phyloP scores from a whole-genome alignment of 352 stramenopile genomes.

The Phytopythium montanum region DNA sequence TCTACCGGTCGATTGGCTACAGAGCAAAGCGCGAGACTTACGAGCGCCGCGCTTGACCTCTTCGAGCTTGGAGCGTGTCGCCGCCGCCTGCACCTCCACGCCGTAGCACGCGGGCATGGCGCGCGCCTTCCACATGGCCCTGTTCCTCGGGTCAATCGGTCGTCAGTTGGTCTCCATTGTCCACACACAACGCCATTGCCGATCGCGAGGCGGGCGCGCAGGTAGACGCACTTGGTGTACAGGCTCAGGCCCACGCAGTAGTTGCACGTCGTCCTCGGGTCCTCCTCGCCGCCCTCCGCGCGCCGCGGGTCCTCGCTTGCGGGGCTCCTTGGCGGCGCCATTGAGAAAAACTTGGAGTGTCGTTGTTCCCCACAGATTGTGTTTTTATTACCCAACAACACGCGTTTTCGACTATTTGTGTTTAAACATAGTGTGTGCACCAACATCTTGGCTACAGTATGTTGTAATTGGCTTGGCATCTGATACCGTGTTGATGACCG shows the following conservation, averaged over 20 bases:
- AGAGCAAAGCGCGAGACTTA: slow-evolving; percentile 12
- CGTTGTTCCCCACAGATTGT: too few species aligned
- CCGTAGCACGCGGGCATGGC: slow-evolving; percentile 50
- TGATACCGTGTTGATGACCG: too few species aligned
- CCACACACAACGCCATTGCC: too few species aligned
- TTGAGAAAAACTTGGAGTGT: too few species aligned
- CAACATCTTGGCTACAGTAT: too few species aligned
- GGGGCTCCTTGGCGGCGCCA: background rate
- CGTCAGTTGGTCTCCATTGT: background rate
- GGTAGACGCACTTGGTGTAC: slow-evolving; percentile 60
- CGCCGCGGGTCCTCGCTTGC: background rate
- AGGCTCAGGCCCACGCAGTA: slow-evolving; percentile 63
- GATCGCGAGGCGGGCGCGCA: background rate
- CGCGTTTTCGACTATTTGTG: too few species aligned
- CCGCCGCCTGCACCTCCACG: slow-evolving; percentile 37
- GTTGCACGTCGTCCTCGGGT: slow-evolving; percentile 21
- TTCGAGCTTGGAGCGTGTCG: slow-evolving; percentile 37
- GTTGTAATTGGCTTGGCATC: too few species aligned
- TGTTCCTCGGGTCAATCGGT: slow-evolving; percentile 12
- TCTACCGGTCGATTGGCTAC: background rate
- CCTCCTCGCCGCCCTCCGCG: background rate
- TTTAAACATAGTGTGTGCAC: too few species aligned
- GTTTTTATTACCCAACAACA: too few species aligned
- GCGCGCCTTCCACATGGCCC: slow-evolving; percentile 53
- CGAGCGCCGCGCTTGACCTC: slow-evolving; percentile 40